Base-by-base conservation (phyloP, 2,329 filamentous ascomycete genomes). In the Exophiala dermatitidis region DNA sequence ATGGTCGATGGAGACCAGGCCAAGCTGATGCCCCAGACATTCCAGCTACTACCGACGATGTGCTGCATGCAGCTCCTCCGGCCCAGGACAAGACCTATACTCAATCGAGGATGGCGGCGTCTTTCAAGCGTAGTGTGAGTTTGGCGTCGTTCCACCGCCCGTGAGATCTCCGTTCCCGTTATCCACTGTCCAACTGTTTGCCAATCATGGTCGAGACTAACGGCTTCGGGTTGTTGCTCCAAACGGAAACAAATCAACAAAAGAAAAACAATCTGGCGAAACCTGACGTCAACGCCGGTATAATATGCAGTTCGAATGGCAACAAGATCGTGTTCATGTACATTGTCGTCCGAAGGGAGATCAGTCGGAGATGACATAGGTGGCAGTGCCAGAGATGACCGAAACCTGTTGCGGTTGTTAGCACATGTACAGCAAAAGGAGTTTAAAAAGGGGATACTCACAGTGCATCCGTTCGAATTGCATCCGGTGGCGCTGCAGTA, bases 401-500 rank as follows among this genome's bases (percentile, higher is more conserved):
- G 74, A 67, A 52, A 77, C 74, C 77, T 79, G 48, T 34, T 38
- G 43, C 52, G 50, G 19, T 52, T 53, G 52, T 54, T 54, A 56
- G 45, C 44, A 52, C 31, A 7, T 26, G 19, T 37, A 34, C 19
- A 19, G 19, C 38, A 41, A 28, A 28, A 41, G 3, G 28, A 28
- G 28, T 26, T 9, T 26, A 10, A 28, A 26, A 4, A 9, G 44
- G 49, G 29, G 43, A 28, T 9, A 80, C 86, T 79, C 83, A 93
- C 88, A 47, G 89, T 95, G 81, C 89, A 95, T 56, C 89, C 88
- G 58, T 72, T 76, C 55, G 71, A 67, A 60, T 78, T 78, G 54
- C 72, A 74, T 52, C 73, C 71, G 31, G 67, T 67, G 28, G 69
- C 74, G 54, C 72, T 70, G 64, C 76, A 79, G 74, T 84, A 93